Base-by-base conservation (phyloP, 1,284 basidiomycete species). In the Cutaneotrichosporon sp. region DNA sequence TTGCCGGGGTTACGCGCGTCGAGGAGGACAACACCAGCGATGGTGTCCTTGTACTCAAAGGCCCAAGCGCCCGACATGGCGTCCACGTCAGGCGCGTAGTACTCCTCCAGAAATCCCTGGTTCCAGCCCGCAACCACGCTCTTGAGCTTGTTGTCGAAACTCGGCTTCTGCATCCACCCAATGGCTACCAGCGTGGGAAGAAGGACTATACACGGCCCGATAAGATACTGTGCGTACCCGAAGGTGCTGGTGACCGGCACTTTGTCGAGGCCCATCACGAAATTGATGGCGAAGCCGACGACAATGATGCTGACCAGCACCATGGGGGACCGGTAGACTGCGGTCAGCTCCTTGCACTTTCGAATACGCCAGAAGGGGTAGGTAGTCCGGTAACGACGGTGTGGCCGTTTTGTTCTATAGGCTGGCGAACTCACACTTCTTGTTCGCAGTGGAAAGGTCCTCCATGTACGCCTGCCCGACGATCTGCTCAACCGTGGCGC, bases 391-490 rank as follows among this genome's bases (percentile, higher is more conserved):
- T 42, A 42, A 13, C 16, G 14, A 6, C 40, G 40, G 5, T 42
- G 14, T 18, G 14, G 26, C 26, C 11, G 40, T 13, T 11, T 13
- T 42, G 40, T 42, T 16, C 26, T 26, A 26, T 18, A 16, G 13
- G 40, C 40, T 49, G 5, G 18, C 8, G n/a, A 0, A 77, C 82
- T 53, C 68, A 89, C 90, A 81, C 77, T 80, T 81, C 64, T 80
- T 82, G 74, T 92, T 92, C 30, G 90, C 90, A 13, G 82, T 78
- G 6, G 88, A 87, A 38, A 92, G 83, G 22, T 84, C 82, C 72
- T 90, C 89, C 86, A 92, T 87, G 56, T 84, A 82, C 9, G 86
- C 82, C 73, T 89, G 88, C 34, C 86, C 88, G 21, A 91, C 79
- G 66, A 85, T 83, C 78, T 90, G 90, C 61, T 84, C 85, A 40